Evolutionary conservation across 305 asterid genomes (phyloP).

Genomic region (Plantago coronopus): DNA sequence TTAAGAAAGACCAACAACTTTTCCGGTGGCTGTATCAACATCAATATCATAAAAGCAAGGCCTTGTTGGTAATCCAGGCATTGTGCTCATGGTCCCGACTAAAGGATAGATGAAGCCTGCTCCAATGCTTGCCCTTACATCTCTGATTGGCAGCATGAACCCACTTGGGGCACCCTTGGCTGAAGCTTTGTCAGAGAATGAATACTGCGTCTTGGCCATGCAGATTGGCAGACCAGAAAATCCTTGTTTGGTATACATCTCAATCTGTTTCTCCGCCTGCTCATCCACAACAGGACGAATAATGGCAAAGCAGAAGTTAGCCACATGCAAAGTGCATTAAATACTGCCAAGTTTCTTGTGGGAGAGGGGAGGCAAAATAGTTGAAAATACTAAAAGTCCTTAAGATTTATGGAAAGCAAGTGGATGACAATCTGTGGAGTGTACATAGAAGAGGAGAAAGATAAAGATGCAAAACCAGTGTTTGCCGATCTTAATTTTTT

Average conservation of each 20-base stretch:
- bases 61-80: conserved; percentile 97
- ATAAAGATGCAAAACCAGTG: background rate
- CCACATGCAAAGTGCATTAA: background rate
- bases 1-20: conserved; percentile 86
- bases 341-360: no score
- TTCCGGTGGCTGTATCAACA: conserved; percentile 74
- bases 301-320: background rate
- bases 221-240: conserved; percentile 81
- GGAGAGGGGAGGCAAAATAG: no score
- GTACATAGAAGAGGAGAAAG: background rate
- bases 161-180: conserved; percentile 92
- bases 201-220: conserved; percentile 95
- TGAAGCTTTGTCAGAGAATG: conserved; percentile 75
- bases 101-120: conserved; percentile 92
- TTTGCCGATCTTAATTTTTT: background rate
- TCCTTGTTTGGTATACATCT: conserved; percentile 89
- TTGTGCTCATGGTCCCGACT: conserved; percentile 94
- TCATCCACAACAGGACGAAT: conserved; percentile 9
- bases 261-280: conserved; percentile 95
- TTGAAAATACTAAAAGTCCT: no score
- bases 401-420: background rate
- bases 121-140: conserved; percentile 86
- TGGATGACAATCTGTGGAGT: background rate
- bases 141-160: conserved; percentile 81
- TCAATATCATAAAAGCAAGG: conserved; percentile 96